These are phyloP conservation scores for Haplosporangium sp. DNA, from an alignment of 371 early-diverging fungal genomes.

Conservation along the genomic window DNA sequence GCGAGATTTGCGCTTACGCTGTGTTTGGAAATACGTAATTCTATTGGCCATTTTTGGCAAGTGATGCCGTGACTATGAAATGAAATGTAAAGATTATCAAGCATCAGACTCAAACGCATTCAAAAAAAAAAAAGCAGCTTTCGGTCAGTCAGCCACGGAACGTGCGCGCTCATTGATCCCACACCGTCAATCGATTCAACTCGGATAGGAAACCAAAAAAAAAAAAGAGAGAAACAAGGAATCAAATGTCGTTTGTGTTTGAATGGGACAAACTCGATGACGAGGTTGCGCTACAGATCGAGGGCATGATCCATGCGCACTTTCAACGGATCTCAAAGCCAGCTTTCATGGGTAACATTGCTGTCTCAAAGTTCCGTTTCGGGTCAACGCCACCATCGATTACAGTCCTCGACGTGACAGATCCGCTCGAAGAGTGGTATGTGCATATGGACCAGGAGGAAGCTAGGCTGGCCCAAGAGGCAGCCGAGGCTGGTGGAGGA, in stretches of 20 bases:
- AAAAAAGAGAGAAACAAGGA: not conserved
- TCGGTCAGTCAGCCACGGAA: too few species aligned
- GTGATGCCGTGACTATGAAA: too few species aligned
- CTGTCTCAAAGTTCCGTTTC: constrained; percentile 84
- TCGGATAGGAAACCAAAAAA: not conserved
- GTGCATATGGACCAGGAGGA: constrained; percentile 66
- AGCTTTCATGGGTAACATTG: constrained; percentile 85
- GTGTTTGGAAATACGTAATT: too few species aligned
- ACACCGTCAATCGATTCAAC: not conserved
- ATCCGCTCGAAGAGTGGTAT: constrained; percentile 94
- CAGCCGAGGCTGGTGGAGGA: constrained; percentile 44
- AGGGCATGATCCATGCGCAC: constrained; percentile 83
- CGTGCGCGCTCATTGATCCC: too few species aligned
- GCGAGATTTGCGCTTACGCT: too few species aligned
- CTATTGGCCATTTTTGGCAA: too few species aligned
- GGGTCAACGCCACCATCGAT: constrained; percentile 85
- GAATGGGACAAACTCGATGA: constrained; percentile 88
- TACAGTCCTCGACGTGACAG: constrained; percentile 85
- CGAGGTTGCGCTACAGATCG: constrained; percentile 77
- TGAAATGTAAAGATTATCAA: too few species aligned
- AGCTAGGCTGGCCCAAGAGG: constrained; percentile 46
- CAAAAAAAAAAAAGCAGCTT: too few species aligned
- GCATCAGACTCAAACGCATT: too few species aligned
- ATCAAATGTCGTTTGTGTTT: constrained; percentile 86
- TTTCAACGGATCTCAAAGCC: constrained; percentile 81